These are phyloP conservation scores for Diplodia corticola DNA, from an alignment of 2,329 filamentous ascomycete genomes.

Conservation along the genomic window DNA sequence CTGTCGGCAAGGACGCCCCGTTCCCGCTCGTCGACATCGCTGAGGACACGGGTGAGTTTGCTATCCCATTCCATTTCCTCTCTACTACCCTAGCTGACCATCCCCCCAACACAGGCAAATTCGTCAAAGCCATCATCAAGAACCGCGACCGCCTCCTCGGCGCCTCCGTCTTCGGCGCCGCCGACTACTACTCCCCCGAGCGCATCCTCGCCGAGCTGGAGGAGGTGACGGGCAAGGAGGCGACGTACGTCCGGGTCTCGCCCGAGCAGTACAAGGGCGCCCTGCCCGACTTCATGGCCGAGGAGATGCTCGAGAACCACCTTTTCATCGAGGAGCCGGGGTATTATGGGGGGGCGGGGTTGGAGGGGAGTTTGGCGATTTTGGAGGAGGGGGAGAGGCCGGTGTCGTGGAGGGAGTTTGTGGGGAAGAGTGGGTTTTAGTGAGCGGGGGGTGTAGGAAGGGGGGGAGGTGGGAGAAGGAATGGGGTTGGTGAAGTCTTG, in stretches of 20 bases:
- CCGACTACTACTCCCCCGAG: constrained; percentile 31
- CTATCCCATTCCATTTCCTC: background rate
- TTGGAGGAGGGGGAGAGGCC: constrained; percentile 34
- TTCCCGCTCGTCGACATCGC: constrained; percentile 24
- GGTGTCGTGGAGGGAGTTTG: constrained; percentile 46
- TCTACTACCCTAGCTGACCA: too few species aligned
- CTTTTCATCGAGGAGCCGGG: constrained; percentile 53
- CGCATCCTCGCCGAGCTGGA: constrained; percentile 40
- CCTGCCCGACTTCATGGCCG: constrained; percentile 43
- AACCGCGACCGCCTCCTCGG: constrained; percentile 43
- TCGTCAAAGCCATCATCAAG: constrained; percentile 33
- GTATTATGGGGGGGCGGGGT: constrained; percentile 52
- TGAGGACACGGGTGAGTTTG: constrained; percentile 23
- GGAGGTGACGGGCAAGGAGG: constrained; percentile 36
- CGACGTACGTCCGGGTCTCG: constrained; percentile 39
- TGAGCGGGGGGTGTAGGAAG: too few species aligned
- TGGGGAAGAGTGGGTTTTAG: background rate
- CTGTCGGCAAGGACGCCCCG: constrained; percentile 11
- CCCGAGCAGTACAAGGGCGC: constrained; percentile 46
- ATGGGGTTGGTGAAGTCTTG: too few species aligned
- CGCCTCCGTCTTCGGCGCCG: constrained; percentile 47
- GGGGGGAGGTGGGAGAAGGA: too few species aligned
- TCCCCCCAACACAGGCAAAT: background rate
- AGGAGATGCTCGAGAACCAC: constrained; percentile 58
- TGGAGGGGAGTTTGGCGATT: constrained; percentile 43